These are phyloP conservation scores for Yamadazyma blattariae DNA, from an alignment of 1,139 yeast genomes.

Conservation along the genomic window DNA sequence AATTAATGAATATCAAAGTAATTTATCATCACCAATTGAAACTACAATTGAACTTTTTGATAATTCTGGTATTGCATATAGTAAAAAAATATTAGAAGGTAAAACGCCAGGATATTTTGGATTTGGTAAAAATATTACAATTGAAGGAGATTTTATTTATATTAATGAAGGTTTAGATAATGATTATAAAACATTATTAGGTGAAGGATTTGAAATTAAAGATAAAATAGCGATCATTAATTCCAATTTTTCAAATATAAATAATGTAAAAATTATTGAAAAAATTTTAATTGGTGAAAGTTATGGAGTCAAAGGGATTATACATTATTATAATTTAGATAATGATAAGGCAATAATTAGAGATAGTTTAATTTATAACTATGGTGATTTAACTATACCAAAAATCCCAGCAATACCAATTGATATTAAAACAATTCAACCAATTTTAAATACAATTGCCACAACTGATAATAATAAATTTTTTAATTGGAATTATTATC, in stretches of 20 bases:
- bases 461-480: constrained; percentile 11
- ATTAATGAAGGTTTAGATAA: constrained; percentile 29
- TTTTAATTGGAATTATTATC: constrained; percentile 26
- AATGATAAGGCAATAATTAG: constrained; percentile 21
- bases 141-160: constrained; percentile 25
- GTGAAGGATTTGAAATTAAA: constrained; percentile 18
- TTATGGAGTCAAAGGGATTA: constrained; percentile 27
- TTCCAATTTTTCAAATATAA: constrained; percentile 10
- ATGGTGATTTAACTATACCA: constrained; percentile 12
- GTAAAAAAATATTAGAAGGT: constrained; percentile 26
- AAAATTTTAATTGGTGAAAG: constrained; percentile 26
- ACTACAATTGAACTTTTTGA: constrained; percentile 27
- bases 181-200: constrained; percentile 25
- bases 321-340: constrained; percentile 20
- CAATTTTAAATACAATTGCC: constrained; percentile 29
- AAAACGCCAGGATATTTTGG: constrained; percentile 38
- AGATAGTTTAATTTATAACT: constrained; percentile 17
- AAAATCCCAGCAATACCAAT: constrained; percentile 35
- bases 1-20: constrained; percentile 17
- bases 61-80: constrained; percentile 21
- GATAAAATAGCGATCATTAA: constrained; percentile 33
- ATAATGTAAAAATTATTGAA: constrained; percentile 21
- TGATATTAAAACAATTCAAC: constrained; percentile 28
- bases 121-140: constrained; percentile 28
- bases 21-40: constrained; percentile 21